A percentile compares a stretch with the other conserved stretches of the same genome.
phyloP scores from a whole-genome alignment of 2,329 filamentous ascomycete species.

The Stagonosporopsis rhizophila region DNA sequence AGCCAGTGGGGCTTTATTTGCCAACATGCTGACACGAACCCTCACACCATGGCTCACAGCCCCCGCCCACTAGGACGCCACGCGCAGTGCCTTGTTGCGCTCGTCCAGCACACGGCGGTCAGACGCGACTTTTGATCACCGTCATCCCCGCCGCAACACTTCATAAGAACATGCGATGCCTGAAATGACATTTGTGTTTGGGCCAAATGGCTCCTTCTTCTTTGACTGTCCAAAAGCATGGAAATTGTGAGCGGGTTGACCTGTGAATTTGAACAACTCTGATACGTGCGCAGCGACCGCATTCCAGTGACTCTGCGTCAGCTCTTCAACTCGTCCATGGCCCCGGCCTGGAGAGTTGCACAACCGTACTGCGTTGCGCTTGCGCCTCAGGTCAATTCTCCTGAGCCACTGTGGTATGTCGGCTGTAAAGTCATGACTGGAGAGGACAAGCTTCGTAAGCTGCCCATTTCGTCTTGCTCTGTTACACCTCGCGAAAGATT shows the following conservation, averaged over 20 bases:
- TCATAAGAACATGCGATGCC: constrained; percentile 36
- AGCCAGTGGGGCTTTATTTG: constrained; percentile 4
- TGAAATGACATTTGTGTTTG: constrained; percentile 46
- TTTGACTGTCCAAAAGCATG: constrained; percentile 47
- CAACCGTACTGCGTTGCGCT: constrained; percentile 46
- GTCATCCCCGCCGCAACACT: neutral
- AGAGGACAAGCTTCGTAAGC: constrained; percentile 48
- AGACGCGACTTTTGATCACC: neutral
- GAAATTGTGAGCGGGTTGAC: constrained; percentile 40
- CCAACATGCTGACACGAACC: constrained; percentile 1
- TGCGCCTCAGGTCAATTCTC: constrained; percentile 35
- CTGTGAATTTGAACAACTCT: constrained; percentile 19
- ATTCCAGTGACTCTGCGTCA: constrained; percentile 44
- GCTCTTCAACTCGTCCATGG: constrained; percentile 44
- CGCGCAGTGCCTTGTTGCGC: constrained; percentile 4
- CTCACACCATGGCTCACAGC: constrained; percentile 14
- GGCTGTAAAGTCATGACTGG: constrained; percentile 42
- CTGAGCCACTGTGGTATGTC: constrained; percentile 46
- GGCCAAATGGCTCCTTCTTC: constrained; percentile 47
- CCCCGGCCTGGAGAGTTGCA: constrained; percentile 40
- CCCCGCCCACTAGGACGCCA: constrained; percentile 16
- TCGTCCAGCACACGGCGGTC: constrained; percentile 10
- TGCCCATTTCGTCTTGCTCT: constrained; percentile 3
- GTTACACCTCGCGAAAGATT: constrained; percentile 6
- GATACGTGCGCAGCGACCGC: constrained; percentile 37